Percentiles rank a stretch among this genome's conserved stretches.
Conservation (phyloP, 2,329 filamentous ascomycete species). For the Annulohypoxylon truncatum region DNA sequence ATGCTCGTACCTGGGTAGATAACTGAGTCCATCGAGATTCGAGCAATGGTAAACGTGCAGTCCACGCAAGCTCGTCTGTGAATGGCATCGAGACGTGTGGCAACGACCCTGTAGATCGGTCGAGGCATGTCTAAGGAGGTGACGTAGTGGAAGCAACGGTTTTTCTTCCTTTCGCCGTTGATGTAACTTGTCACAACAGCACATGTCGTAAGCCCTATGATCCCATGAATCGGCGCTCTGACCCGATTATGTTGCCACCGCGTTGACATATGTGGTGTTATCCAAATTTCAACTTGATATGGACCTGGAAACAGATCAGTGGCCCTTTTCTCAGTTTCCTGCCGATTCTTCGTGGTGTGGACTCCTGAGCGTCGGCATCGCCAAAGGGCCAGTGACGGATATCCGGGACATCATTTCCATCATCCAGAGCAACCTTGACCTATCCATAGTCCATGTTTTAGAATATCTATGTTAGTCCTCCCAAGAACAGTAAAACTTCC, state of each 20-base stretch:
- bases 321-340: background rate
- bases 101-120: background rate
- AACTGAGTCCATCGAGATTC: background rate
- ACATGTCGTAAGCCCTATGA: background rate
- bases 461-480: background rate
- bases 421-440: background rate
- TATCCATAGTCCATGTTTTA: background rate
- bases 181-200: background rate
- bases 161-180: background rate
- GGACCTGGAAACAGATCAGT: background rate
- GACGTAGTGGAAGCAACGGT: slow-evolving; percentile 18
- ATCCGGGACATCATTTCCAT: background rate
- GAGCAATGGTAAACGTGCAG: background rate
- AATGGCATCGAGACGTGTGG: background rate
- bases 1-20: background rate
- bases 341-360: background rate
- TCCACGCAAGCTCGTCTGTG: slow-evolving; percentile 14
- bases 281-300: background rate
- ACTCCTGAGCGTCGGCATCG: background rate
- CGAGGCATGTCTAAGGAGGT: slow-evolving; percentile 6
- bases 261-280: background rate
- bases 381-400: background rate
- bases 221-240: background rate
- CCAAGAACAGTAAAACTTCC: too few relatives aligned
- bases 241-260: background rate